Evolutionary conservation across 1,284 basidiomycete genomes (phyloP), one percentile per base, ranked within the genome.

Genomic region (Entoloma clypeatum): DNA sequence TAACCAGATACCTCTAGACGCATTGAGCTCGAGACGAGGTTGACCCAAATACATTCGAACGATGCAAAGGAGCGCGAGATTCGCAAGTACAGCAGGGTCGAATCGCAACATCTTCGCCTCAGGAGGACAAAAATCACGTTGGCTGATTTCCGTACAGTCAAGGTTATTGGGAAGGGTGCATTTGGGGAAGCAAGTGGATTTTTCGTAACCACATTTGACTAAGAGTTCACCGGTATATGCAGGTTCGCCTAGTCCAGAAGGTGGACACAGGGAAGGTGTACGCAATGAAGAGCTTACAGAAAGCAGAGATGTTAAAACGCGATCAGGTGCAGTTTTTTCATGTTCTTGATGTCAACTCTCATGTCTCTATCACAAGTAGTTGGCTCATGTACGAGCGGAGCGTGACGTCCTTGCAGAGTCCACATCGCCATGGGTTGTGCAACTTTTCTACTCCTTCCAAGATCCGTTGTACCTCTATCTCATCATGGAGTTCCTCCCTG

Each of bases 221-320:
- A 16, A 31, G 33, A 24, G 30, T 21, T 34, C 24, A 14, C 41
- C 28, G 23, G 26, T 14, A 22, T 41, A 33, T 38, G 21, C 52
- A 91, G 86, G 93, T 98, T 25, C 81, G 95, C 39, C 73, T 99
- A 36, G 93, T 96, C 29, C 95, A 98, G 65, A 98, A 99, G 69
- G 81, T 86, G 34, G 95, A 98, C 62, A 98, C 94, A 7, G 93
- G 89, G 47, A 96, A 95, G 70, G 95, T 99, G 43, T 98, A 97
- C 60, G 95, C 95, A 28, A 99, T 99, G 96, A 99, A 99, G 76
- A 96, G 92, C 48, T 67, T 99, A 59, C 84, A 92, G 64, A 99
- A 99, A 71, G 86, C 86, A 39, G 95, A 99, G 66, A 99, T 99
- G 95, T 86, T 99, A 72, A 96, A 98, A 64, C 92, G 96, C 60